Evolutionary conservation across 2,329 filamentous ascomycete species (phyloP), one percentile per base, ranked within the genome.

Genomic region (Beauveria brongniartii): DNA sequence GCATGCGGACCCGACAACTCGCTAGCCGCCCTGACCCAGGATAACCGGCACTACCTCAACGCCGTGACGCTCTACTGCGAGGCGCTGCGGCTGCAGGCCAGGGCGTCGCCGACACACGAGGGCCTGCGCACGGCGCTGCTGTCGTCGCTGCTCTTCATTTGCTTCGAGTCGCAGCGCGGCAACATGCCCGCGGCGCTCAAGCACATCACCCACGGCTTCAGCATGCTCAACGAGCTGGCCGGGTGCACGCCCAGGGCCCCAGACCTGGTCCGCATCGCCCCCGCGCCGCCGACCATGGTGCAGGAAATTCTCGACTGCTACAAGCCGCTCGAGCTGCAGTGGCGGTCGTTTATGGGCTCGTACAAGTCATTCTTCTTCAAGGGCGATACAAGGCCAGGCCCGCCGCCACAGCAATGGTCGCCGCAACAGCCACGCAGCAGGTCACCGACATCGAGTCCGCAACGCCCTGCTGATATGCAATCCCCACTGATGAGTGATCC

Each of bases 21-120:
- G 12, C 64, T 63, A 0, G 59, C 63, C 0, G 60, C 68, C 5
- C 64, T 70, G 1, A 64, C 64, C 3, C 67, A 61, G 6, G 64
- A 65, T 16, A 77, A 75, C 62, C 71, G 66, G 40, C 74, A 77
- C 59, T 75, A 76, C 43, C 66, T 76, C 46, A 75, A 76, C 54
- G 74, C 74, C 37, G 69, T 77, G 37, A 67, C 70, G 16, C 74
- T 74, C 61, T 77, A 77, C 41, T 77, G 75, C 62, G 70, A 75
- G 56, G 75, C 75, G 7, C 65, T 77, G n/a, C 73, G 74, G 3
- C 64, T 75, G 9, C 75, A 77, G 43, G 68, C 73, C 9, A 70
- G 71, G 43, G 74, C 74, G 1, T 69, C 65, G 40, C 73, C 74
- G 1, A 72, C 69, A 1, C 70, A 67, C 6, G 72, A 73, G n/a